Evolutionary conservation across 2,329 filamentous ascomycete genomes (phyloP).

Genomic region (Dryadomyces quercus-mongolicae): DNA sequence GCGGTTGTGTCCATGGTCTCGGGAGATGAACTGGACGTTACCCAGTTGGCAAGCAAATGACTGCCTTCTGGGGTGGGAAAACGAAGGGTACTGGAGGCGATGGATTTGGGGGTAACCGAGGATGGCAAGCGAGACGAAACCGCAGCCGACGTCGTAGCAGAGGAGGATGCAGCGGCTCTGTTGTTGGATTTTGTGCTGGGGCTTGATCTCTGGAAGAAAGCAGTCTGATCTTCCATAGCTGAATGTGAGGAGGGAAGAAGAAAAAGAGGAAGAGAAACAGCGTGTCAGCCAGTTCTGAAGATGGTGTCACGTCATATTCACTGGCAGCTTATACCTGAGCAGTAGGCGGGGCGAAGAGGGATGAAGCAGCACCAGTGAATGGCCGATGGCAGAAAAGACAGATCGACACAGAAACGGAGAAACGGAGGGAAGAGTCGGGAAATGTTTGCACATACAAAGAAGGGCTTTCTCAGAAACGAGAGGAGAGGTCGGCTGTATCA

Average conservation of each 20-base stretch:
- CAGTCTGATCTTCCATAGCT: conserved; percentile 12
- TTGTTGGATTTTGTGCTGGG: neutral
- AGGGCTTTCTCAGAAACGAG: neutral
- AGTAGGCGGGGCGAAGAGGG: neutral
- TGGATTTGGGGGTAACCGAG: neutral
- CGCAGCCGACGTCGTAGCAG: conserved; percentile 14
- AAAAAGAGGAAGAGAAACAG: neutral
- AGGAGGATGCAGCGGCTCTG: neutral
- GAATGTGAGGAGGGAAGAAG: conserved; percentile 1
- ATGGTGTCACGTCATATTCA: conserved; percentile 6
- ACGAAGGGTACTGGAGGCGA: conserved; percentile 25
- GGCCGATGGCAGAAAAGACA: neutral
- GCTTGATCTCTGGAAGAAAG: conserved; percentile 6
- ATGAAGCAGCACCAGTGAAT: neutral
- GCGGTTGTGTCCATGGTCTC: conserved; percentile 24
- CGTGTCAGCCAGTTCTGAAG: conserved; percentile 6
- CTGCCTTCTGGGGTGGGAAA: conserved; percentile 46
- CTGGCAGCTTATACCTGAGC: conserved; percentile 1
- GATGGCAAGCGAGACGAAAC: neutral
- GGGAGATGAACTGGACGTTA: conserved; percentile 36
- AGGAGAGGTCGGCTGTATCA: neutral
- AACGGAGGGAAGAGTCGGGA: neutral
- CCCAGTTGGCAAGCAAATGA: conserved; percentile 44
- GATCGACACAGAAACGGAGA: neutral
- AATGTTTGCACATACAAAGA: neutral